A percentile compares a stretch with the other conserved stretches of the same genome.
These are phyloP conservation scores for Neonectria coccinea DNA, from an alignment of 2,329 filamentous ascomycete species.

Conservation along the genomic window DNA sequence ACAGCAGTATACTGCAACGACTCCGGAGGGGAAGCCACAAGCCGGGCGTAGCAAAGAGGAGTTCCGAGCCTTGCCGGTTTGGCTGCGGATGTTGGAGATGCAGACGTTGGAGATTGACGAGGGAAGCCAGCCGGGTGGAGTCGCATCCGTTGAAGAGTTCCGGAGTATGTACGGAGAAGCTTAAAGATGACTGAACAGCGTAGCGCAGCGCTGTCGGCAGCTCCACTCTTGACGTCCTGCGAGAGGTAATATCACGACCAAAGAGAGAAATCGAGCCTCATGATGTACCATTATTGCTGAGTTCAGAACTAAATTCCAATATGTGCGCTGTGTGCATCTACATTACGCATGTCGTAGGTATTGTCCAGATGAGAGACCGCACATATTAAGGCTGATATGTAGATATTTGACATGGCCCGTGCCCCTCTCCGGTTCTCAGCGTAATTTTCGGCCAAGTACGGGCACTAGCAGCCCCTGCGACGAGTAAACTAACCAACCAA, in stretches of 20 bases:
- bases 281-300: not conserved
- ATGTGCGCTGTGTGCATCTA: not conserved
- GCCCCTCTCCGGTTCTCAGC: slow-evolving; percentile 18
- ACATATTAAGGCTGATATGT: not conserved
- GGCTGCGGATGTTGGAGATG: not conserved
- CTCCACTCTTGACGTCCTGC: not conserved
- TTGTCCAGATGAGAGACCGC: not conserved
- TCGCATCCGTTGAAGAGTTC: not conserved
- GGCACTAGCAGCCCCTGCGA: slow-evolving; percentile 4
- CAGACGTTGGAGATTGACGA: not conserved
- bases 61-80: not conserved
- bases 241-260: not conserved
- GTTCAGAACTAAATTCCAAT: not conserved
- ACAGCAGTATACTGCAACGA: not conserved
- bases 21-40: not conserved
- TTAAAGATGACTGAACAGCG: slow-evolving; percentile 5
- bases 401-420: slow-evolving; percentile 21
- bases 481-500: slow-evolving; percentile 20
- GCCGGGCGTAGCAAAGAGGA: not conserved
- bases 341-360: not conserved
- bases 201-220: not conserved
- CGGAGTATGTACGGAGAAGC: not conserved
- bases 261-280: not conserved
- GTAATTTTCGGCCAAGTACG: slow-evolving; percentile 31
- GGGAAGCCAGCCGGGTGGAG: not conserved